Conservation (phyloP, 805 yeast genomes). For the Barnettozyma siamensis region DNA sequence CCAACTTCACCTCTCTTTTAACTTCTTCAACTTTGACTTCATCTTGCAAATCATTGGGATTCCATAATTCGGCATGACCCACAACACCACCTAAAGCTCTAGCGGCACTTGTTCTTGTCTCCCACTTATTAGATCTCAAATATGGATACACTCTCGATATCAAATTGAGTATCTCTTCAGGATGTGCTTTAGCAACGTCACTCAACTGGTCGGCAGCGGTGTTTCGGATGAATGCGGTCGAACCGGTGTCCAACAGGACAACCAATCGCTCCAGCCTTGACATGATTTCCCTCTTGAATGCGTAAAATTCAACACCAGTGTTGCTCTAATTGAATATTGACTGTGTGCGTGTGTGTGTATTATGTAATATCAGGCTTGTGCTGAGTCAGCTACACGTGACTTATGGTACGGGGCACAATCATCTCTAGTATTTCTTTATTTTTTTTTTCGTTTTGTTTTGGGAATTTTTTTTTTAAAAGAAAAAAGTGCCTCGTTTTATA, state of each 20-base stretch:
- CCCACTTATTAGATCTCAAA: conserved; percentile 83
- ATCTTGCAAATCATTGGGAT: conserved; percentile 47
- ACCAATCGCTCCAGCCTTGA: conserved; percentile 42
- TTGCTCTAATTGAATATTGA: too few species aligned
- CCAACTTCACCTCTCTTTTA: conserved; percentile 4
- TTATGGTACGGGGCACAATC: background rate
- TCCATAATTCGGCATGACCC: conserved; percentile 73
- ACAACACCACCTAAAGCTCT: conserved; percentile 93
- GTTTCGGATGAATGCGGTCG: conserved; percentile 86
- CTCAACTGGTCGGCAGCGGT: conserved; percentile 97
- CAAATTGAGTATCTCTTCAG: conserved; percentile 81
- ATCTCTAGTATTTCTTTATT: background rate
- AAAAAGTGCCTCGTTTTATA: background rate
- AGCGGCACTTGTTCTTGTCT: conserved; percentile 91
- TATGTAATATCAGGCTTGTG: too few species aligned
- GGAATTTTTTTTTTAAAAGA: background rate
- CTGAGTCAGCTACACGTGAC: too few species aligned
- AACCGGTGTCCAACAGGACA: conserved; percentile 77
- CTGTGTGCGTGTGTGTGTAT: too few species aligned
- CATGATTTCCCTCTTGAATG: conserved; percentile 14
- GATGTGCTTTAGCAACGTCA: conserved; percentile 89
- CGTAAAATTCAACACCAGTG: too few species aligned
- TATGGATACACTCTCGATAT: conserved; percentile 90
- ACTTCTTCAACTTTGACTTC: conserved; percentile 12
- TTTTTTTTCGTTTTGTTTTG: background rate